Percentiles rank a stretch among this genome's conserved stretches.
These are phyloP conservation scores for Beauveria caledonica DNA, from an alignment of 2,329 filamentous ascomycete species.

Conservation along the genomic window DNA sequence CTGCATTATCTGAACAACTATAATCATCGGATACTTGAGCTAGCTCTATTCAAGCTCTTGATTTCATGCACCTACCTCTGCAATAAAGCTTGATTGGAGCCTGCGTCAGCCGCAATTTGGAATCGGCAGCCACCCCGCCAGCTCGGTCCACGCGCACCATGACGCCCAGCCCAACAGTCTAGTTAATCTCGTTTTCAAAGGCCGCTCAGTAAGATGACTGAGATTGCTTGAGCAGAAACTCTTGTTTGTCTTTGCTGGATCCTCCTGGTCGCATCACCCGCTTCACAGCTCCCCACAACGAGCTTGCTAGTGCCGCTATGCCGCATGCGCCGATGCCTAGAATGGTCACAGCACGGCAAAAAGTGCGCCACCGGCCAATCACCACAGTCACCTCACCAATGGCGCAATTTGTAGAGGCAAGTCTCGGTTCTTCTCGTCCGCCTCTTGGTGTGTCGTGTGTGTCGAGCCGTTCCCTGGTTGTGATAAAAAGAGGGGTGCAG, in stretches of 20 bases:
- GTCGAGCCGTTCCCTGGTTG: background rate
- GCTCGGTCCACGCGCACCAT: no score
- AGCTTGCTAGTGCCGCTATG: background rate
- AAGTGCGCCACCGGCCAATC: slow-evolving; percentile 1
- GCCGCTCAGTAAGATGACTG: background rate
- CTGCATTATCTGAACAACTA: no score
- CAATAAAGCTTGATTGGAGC: no score
- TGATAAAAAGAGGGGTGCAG: background rate
- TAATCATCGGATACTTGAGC: no score
- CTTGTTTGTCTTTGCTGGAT: background rate
- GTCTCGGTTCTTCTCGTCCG: background rate
- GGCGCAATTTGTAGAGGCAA: slow-evolving; percentile 4
- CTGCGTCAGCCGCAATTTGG: no score
- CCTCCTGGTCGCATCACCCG: background rate
- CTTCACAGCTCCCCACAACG: background rate
- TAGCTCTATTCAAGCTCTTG: no score
- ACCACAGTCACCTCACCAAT: slow-evolving; percentile 1
- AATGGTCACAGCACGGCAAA: background rate
- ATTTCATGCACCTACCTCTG: no score
- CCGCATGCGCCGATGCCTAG: slow-evolving; percentile 5
- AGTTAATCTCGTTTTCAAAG: background rate
- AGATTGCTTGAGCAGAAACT: background rate
- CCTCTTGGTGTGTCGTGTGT: no score
- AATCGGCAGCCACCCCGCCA: no score
- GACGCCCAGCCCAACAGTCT: no score